A percentile compares a stretch with the other conserved stretches of the same genome.
These are phyloP conservation scores for Mrakiaceae sp. DNA, from an alignment of 1,284 basidiomycete species.

Conservation along the genomic window DNA sequence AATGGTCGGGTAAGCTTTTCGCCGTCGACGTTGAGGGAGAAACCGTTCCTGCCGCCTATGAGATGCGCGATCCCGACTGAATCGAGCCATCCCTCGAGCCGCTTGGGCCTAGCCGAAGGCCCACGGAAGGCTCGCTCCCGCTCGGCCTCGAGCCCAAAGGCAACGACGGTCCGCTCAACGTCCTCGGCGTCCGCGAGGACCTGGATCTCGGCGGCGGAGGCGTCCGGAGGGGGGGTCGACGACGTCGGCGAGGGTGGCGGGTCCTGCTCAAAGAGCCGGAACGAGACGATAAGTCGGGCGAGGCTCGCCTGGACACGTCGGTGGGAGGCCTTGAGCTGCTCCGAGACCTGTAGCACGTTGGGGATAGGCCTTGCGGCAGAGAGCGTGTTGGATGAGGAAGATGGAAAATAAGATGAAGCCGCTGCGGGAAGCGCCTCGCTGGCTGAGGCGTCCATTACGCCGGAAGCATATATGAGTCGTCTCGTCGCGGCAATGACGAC, in stretches of 20 bases:
- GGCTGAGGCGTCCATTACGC: slow-evolving; percentile 8
- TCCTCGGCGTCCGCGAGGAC: slow-evolving; percentile 67
- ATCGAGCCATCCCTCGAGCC: slow-evolving; percentile 12
- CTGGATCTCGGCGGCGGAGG: slow-evolving; percentile 38
- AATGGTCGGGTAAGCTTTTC: slow-evolving; percentile 4
- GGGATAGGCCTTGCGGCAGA: slow-evolving; percentile 4
- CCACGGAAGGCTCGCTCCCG: slow-evolving; percentile 28
- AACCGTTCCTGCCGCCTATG: slow-evolving; percentile 11
- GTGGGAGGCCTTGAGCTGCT: slow-evolving; percentile 32
- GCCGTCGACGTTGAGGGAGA: slow-evolving; percentile 9
- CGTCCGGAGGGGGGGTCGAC: background rate
- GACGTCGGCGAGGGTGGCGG: background rate
- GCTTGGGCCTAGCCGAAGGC: background rate
- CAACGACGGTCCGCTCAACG: slow-evolving; percentile 56
- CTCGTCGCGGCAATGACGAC: slow-evolving; percentile 54
- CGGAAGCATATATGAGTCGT: slow-evolving; percentile 29
- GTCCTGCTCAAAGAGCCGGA: slow-evolving; percentile 22
- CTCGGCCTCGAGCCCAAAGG: slow-evolving; percentile 61
- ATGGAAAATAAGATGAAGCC: too few species aligned
- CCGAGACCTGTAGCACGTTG: slow-evolving; percentile 3
- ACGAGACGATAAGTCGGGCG: slow-evolving; percentile 38
- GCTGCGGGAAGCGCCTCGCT: too few species aligned
- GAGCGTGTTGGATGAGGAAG: background rate
- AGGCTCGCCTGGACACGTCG: slow-evolving; percentile 38
- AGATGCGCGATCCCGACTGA: slow-evolving; percentile 7